Conservation (phyloP, 2,329 filamentous ascomycete genomes). For the Epichloe aotearoae region DNA sequence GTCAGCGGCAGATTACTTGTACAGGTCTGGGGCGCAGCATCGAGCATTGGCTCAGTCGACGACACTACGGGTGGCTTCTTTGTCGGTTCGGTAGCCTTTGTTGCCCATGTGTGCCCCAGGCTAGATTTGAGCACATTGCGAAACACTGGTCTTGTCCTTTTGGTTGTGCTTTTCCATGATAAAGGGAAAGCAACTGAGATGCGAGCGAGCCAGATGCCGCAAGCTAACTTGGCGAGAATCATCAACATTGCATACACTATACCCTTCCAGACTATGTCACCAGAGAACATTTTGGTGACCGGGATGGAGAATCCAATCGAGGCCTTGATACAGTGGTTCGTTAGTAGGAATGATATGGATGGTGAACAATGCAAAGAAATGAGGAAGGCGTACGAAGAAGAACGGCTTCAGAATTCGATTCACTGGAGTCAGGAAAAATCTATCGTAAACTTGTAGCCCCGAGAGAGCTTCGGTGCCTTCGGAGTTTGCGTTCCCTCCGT, state of each 20-base stretch:
- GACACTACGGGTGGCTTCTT: neutral
- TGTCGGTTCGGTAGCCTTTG: neutral
- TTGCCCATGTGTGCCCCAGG: neutral
- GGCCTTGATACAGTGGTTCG: neutral
- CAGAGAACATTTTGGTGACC: constrained; percentile 54
- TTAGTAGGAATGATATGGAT: neutral
- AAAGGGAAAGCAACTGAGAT: constrained; percentile 3
- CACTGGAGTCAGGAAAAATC: constrained; percentile 26
- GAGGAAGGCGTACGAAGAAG: constrained; percentile 45
- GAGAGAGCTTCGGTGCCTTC: neutral
- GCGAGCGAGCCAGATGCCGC: constrained; percentile 43
- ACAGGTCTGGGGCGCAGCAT: neutral
- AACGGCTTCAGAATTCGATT: constrained; percentile 50
- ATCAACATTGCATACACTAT: constrained; percentile 61
- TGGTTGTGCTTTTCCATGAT: neutral
- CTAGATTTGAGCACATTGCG: neutral
- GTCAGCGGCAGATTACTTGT: neutral
- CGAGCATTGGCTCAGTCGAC: neutral
- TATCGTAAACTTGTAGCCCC: constrained; percentile 19
- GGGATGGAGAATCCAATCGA: constrained; percentile 69
- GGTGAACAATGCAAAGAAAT: neutral
- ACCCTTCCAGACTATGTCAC: constrained; percentile 55
- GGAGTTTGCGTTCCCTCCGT: neutral
- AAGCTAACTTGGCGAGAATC: constrained; percentile 46
- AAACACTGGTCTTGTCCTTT: neutral